Base-by-base conservation (phyloP, 2,329 filamentous ascomycete genomes). In the Phialocephala sp. region DNA sequence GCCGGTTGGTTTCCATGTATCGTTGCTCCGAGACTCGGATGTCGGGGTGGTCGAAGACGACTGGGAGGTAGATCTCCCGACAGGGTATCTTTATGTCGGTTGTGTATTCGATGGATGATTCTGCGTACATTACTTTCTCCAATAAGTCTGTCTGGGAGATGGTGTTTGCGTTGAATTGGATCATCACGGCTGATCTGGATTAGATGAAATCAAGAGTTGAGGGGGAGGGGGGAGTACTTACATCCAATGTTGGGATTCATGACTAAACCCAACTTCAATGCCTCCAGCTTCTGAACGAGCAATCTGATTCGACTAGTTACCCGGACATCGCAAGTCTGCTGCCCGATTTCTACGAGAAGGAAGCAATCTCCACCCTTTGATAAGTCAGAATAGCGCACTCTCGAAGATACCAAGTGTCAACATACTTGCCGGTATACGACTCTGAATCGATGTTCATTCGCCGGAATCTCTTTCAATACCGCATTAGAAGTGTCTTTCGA, bases 171-270 rank as follows among this genome's bases (percentile, higher is more conserved):
- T 83, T 76, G 68, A 82, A 84, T 69, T 82, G 80, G 61, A 83
- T 75, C 70, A 79, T 79, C 36, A 82, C 74, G 2, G 78, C 77
- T 79, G 47, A n/a, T n/a, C 52, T 36, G 8, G 12, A 35, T 52
- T 36, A 45, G 59, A 9, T 18, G 32, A 36, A 18, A 5, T 36
- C 1, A 2, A 22, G n/a, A n/a, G n/a, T n/a, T 36, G 5, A 9
- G 18, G 11, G 20, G 41, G n/a, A 20, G 4, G 14, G 79, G 45
- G 78, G 80, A 59, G 78, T 77, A 65, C 62, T 62, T 62, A 67
- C 84, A 84, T 24, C 84, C 82, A 24, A 86, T 82, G 18, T 81
- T 85, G 20, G 68, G 66, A 35, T 83, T 85, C 67, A 79, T 78
- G 11, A 86, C 72, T 5, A 80, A 78, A 4, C 73, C 75, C 50